A percentile compares a stretch with the other conserved stretches of the same genome.
Evolutionary conservation across 2,329 filamentous ascomycete species (phyloP).

Genomic region (Biscogniauxia marginata): DNA sequence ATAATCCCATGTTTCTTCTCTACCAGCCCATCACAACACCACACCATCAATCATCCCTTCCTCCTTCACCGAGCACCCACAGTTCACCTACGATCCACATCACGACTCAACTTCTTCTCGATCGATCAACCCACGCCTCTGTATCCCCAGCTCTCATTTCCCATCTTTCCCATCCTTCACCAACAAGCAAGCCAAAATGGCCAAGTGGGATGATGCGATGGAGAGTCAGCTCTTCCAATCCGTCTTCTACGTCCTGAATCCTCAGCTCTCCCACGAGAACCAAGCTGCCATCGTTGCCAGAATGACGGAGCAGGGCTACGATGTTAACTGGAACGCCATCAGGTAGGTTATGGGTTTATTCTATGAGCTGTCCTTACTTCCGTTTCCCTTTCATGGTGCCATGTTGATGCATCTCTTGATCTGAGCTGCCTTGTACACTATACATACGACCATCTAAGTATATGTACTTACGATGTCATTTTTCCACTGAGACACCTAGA

Average conservation of each 20-base stretch:
- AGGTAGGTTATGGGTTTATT: constrained; percentile 29
- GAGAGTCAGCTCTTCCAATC: constrained; percentile 22
- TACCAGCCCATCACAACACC: background rate
- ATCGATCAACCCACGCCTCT: constrained; percentile 1
- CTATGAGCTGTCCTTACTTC: background rate
- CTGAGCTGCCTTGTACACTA: background rate
- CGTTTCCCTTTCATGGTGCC: constrained; percentile 3
- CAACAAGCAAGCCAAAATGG: constrained; percentile 6
- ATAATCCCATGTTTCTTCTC: background rate
- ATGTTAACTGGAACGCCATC: constrained; percentile 35
- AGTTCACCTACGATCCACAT: background rate
- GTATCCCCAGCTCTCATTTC: background rate
- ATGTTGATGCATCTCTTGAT: constrained; percentile 1
- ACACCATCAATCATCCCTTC: too few species aligned
- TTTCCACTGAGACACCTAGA: too few species aligned
- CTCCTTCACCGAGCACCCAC: background rate
- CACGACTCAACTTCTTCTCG: background rate
- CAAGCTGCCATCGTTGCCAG: constrained; percentile 20
- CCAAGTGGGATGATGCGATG: constrained; percentile 20
- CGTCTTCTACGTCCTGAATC: constrained; percentile 17
- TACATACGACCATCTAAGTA: background rate
- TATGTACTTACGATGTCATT: too few species aligned
- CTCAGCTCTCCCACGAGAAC: constrained; percentile 17
- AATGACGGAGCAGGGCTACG: constrained; percentile 24
- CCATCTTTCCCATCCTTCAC: background rate